Percentiles rank a stretch among this genome's conserved stretches.
These are phyloP conservation scores for Coriolopsis trogii DNA, from an alignment of 1,284 basidiomycete genomes.

Conservation along the genomic window DNA sequence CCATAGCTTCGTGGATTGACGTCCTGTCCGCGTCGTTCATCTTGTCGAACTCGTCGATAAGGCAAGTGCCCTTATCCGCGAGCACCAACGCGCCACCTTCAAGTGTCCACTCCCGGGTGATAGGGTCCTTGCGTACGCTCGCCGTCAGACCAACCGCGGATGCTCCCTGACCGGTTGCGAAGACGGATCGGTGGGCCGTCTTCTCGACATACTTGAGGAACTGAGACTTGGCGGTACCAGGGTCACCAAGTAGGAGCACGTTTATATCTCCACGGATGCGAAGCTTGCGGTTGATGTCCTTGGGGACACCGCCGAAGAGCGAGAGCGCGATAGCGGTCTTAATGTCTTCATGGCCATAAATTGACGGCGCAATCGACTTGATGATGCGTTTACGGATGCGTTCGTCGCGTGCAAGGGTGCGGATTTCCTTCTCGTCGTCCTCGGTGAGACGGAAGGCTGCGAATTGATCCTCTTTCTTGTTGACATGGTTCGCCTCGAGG, in stretches of 20 bases:
- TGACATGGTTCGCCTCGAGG: conserved; percentile 96
- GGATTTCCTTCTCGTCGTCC: conserved; percentile 94
- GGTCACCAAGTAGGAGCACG: conserved; percentile 93
- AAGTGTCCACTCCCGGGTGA: conserved; percentile 98
- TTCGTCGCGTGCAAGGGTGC: conserved; percentile 85
- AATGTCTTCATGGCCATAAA: conserved; percentile 99
- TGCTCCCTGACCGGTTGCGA: conserved; percentile 97
- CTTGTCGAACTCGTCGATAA: conserved; percentile 99
- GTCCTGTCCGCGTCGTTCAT: conserved; percentile 99
- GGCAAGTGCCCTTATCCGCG: conserved; percentile 97
- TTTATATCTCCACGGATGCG: conserved; percentile 98
- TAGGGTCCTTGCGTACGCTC: conserved; percentile 95
- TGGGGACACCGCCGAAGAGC: conserved; percentile 91
- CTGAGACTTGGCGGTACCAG: conserved; percentile 98
- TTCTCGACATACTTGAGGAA: conserved; percentile 99
- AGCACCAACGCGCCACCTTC: conserved; percentile 97
- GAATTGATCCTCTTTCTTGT: conserved; percentile 95
- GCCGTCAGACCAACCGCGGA: conserved; percentile 98
- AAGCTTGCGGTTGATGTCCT: conserved; percentile 97
- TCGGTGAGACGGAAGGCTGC: conserved; percentile 96
- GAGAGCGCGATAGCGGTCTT: conserved; percentile 97
- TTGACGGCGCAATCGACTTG: conserved; percentile 98
- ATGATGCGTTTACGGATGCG: conserved; percentile 96
- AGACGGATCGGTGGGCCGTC: conserved; percentile 97
- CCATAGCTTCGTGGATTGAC: conserved; percentile 99